phyloP scores from a whole-genome alignment of 768 basidiomycete genomes.

The Exsudoporus frostii region DNA sequence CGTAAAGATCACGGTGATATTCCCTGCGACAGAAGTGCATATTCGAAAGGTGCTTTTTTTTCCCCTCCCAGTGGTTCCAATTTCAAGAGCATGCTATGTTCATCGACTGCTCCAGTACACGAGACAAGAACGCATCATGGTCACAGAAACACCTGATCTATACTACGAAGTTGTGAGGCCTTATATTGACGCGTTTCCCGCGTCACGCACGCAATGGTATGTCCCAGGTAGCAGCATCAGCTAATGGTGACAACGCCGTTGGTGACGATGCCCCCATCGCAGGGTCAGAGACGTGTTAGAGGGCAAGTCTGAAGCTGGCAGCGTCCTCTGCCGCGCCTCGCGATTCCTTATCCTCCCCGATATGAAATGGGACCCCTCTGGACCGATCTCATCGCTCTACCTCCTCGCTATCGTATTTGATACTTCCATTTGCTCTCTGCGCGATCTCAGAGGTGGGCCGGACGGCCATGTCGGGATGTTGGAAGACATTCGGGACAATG shows the following conservation, averaged over 20 bases:
- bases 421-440: conserved; percentile 60
- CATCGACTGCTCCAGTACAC: conserved; percentile 56
- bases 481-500: conserved; percentile 56
- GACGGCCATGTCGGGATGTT: conserved; percentile 65
- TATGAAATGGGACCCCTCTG: conserved; percentile 92
- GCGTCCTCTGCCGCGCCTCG: conserved; percentile 61
- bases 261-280: not conserved
- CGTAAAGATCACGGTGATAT: conserved; percentile 80
- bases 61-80: not conserved
- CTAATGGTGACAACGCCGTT: not conserved
- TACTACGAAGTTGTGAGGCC: conserved; percentile 70
- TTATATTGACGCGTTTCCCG: conserved; percentile 74
- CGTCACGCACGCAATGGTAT: conserved; percentile 79
- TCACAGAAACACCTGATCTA: conserved; percentile 79
- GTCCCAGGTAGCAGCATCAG: not conserved
- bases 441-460: conserved; percentile 56
- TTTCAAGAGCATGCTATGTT: not conserved
- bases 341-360: conserved; percentile 86
- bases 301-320: conserved; percentile 71
- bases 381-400: conserved; percentile 67
- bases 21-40: conserved; percentile 87
- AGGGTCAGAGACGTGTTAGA: conserved; percentile 87
- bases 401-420: conserved; percentile 75
- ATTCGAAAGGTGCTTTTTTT: conserved; percentile 55
- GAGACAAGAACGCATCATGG: conserved; percentile 64